Evolutionary conservation across 306 rosid species (phyloP).

Genomic region (Malus fusca): DNA sequence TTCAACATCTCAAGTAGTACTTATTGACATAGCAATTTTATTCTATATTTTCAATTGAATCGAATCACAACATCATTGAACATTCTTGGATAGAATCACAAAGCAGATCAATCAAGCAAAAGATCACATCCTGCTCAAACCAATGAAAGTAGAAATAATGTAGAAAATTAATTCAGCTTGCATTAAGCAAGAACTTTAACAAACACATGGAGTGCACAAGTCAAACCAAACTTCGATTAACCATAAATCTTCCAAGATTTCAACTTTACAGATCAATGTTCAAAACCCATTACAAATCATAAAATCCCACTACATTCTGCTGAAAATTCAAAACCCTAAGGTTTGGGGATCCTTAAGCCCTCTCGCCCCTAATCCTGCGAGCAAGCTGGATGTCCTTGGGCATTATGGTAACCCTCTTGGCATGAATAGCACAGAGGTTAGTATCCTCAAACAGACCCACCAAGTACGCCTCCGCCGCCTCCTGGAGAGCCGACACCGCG

Average conservation of each 20-base stretch:
- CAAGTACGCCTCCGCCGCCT: conserved; percentile 27
- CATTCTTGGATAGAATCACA: not conserved
- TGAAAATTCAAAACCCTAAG: not conserved
- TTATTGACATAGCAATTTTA: not conserved
- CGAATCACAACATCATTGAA: rapidly evolving
- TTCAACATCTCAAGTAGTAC: no score
- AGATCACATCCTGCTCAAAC: no score
- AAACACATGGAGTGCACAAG: not conserved
- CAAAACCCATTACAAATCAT: not conserved
- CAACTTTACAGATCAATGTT: not conserved
- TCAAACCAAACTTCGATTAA: not conserved
- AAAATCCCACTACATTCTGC: not conserved
- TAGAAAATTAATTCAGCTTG: not conserved
- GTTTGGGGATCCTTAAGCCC: not conserved
- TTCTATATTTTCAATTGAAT: no score
- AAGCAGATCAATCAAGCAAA: no score
- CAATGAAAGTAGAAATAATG: no score
- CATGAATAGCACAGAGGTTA: conserved; percentile 31
- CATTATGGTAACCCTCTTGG: conserved; percentile 34
- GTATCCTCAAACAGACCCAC: conserved; percentile 33
- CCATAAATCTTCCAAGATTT: not conserved
- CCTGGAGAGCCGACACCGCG: conserved; percentile 24
- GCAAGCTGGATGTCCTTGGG: conserved; percentile 33
- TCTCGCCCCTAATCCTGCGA: conserved; percentile 17
- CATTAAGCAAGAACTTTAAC: not conserved